Evolutionary conservation across 192 early-diverging fungal genomes (phyloP).

Genomic region (Backusella psychrophila): DNA sequence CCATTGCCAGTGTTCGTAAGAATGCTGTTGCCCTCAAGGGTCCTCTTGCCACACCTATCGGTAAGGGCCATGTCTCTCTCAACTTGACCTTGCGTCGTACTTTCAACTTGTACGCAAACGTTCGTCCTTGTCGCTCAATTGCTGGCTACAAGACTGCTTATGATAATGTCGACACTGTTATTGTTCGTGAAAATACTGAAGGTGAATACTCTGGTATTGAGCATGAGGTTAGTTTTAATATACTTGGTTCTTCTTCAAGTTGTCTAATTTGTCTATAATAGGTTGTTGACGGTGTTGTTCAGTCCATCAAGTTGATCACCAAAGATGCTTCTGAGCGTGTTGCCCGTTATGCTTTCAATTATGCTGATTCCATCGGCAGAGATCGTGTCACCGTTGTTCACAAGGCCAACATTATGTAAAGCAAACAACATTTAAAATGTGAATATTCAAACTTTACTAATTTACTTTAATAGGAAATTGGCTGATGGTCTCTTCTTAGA

Average conservation of each 20-base stretch:
- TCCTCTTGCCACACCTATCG: conserved; percentile 95
- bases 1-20: conserved; percentile 84
- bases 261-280: not conserved
- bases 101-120: conserved; percentile 97
- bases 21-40: conserved; percentile 97
- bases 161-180: conserved; percentile 92
- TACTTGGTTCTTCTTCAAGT: not conserved
- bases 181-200: conserved; percentile 99
- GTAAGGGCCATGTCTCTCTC: conserved; percentile 98
- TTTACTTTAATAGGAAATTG: conserved; percentile 57
- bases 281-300: conserved; percentile 93
- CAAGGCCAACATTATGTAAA: conserved; percentile 92
- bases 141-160: conserved; percentile 94
- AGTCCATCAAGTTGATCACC: conserved; percentile 99
- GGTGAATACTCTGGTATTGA: conserved; percentile 99
- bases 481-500: conserved; percentile 96
- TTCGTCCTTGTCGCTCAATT: conserved; percentile 95
- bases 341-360: conserved; percentile 91
- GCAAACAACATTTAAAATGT: not conserved
- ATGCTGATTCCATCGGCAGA: conserved; percentile 84
- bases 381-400: conserved; percentile 95
- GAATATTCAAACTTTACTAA: not conserved
- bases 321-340: conserved; percentile 87
- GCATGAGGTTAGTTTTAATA: conserved; percentile 53
- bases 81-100: conserved; percentile 84